Base-by-base conservation (phyloP, 2,329 filamentous ascomycete species). In the Aspergillus aculeatinus region DNA sequence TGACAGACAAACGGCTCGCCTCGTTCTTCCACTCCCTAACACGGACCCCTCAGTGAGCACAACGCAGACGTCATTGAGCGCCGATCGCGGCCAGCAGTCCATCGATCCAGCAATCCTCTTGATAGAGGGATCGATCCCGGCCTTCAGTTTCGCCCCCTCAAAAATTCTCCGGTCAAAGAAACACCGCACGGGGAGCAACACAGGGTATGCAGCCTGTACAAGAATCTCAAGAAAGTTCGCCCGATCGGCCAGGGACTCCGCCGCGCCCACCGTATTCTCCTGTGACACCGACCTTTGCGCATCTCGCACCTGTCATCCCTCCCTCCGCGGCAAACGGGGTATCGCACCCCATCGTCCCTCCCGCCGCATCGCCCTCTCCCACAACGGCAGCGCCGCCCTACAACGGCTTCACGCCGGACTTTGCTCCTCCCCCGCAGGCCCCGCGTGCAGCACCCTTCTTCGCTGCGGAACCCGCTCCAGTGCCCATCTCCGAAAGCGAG, bases 201-300 rank as follows among this genome's bases (percentile, higher is more conserved):
- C 9, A 12, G 31, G 49, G 80, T 27, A 64, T 65, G 61, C 70
- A 68, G 55, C 58, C 63, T 48, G 57, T 65, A 12, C 65, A 65
- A 51, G 65, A 67, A n/a, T 60, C 65, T 51, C 64, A 59, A 51
- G 42, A 35, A 42, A 60, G 51, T 49, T 50, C 56, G 48, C 35
- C 54, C n/a, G 62, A 72, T 51, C 70, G 69, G 11, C 73, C 72
- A 48, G 71, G 72, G 44, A 79, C 77, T 47, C 76, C 77, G 51
- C 76, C 78, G 55, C 76, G 73, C 42, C 78, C 79, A 25, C 78
- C 79, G 27, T 80, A 80, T 68, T 80, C 79, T 21, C 79, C 79
- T 11, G 77, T 81, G 44, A 81, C 79, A 21, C 79, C 79, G 4
- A 77, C 78, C 29, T 68, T 79, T 56, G 71, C 76, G 29, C 73